Conservation (phyloP, 164 flowering plant genomes). For the Paratinospora sagittata region DNA sequence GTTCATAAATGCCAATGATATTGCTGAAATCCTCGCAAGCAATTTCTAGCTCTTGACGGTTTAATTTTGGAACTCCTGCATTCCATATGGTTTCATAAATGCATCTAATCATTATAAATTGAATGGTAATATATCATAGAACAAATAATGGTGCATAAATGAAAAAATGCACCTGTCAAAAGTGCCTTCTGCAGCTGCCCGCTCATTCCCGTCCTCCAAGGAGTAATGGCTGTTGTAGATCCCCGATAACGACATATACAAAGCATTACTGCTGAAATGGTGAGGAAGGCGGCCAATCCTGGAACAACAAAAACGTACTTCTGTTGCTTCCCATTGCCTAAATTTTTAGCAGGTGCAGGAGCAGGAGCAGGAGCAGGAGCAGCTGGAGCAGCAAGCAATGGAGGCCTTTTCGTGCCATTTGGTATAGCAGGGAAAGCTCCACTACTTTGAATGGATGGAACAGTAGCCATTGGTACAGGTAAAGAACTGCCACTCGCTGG, state of each 20-base stretch:
- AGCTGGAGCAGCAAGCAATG: too few relatives aligned
- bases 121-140: neutral
- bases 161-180: slow-evolving; percentile 80
- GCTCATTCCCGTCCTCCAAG: slow-evolving; percentile 94
- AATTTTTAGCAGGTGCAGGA: too few relatives aligned
- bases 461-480: slow-evolving; percentile 17
- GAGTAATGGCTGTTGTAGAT: slow-evolving; percentile 49
- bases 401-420: slow-evolving; percentile 15
- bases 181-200: slow-evolving; percentile 98
- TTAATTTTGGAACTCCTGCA: slow-evolving; percentile 87
- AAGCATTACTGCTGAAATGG: slow-evolving; percentile 27
- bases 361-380: too few relatives aligned
- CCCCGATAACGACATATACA: slow-evolving; percentile 38
- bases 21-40: slow-evolving; percentile 99
- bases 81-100: neutral
- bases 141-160: neutral
- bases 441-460: slow-evolving; percentile 50
- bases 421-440: slow-evolving; percentile 56
- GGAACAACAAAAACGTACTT: slow-evolving; percentile 35
- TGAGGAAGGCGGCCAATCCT: slow-evolving; percentile 26
- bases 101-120: too few relatives aligned
- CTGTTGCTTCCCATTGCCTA: slow-evolving; percentile 28
- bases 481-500: slow-evolving; percentile 28
- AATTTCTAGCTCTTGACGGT: slow-evolving; percentile 71
- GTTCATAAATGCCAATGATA: slow-evolving; percentile 40